Evolutionary conservation across 1,139 yeast species (phyloP).

Genomic region (Candida sanyaensis): DNA sequence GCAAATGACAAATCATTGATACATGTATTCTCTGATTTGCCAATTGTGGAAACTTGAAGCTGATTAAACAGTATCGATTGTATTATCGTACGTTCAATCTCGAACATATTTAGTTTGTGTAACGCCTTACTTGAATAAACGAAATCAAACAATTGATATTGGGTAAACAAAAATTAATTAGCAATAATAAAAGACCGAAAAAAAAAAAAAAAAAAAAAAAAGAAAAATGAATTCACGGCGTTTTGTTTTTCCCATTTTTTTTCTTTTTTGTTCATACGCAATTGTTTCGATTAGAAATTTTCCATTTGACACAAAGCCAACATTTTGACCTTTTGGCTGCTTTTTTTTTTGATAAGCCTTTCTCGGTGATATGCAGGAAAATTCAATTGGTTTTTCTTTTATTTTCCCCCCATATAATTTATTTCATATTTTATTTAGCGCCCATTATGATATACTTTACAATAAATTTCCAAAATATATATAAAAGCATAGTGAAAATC

Average conservation of each 20-base stretch:
- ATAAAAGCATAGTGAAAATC: not conserved
- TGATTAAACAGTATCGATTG: too few species aligned
- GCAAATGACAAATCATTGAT: too few species aligned
- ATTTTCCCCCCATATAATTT: not conserved
- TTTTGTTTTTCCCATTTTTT: not conserved
- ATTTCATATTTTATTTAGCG: not conserved
- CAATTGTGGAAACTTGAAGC: too few species aligned
- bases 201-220: too few species aligned
- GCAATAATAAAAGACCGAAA: too few species aligned
- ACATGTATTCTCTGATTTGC: too few species aligned
- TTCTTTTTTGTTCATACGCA: not conserved
- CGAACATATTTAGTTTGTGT: not conserved
- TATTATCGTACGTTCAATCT: too few species aligned
- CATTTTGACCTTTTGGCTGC: not conserved
- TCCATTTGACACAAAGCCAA: not conserved
- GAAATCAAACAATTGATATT: not conserved
- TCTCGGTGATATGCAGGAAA: not conserved
- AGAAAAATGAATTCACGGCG: constrained; percentile 1
- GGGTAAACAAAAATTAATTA: too few species aligned
- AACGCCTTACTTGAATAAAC: not conserved
- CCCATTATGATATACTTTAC: not conserved
- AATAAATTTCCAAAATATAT: not conserved
- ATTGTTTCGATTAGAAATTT: not conserved
- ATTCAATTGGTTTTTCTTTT: not conserved
- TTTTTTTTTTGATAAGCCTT: not conserved